Evolutionary conservation across 495 filamentous ascomycete species (phyloP).

Genomic region (Xylaria longipes): DNA sequence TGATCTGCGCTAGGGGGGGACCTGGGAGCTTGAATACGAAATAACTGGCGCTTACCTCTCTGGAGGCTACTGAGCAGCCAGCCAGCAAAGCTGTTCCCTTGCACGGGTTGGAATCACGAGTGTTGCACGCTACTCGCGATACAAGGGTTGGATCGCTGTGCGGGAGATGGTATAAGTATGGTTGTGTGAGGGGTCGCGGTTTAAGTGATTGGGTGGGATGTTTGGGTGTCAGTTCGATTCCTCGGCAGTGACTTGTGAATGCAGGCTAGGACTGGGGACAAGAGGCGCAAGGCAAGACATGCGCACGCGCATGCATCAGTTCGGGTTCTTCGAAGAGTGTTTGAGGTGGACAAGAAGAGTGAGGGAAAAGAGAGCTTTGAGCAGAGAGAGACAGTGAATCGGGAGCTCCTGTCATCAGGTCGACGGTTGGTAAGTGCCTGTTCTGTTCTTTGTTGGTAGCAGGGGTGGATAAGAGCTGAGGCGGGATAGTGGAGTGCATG

Average conservation of each 20-base stretch:
- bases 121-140: background rate
- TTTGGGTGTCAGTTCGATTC: conserved; percentile 13
- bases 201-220: conserved; percentile 18
- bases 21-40: conserved; percentile 12
- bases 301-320: background rate
- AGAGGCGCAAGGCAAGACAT: background rate
- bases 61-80: background rate
- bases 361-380: background rate
- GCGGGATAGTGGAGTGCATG: conserved; percentile 9
- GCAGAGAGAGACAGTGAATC: background rate
- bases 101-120: background rate
- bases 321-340: background rate
- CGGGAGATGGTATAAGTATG: background rate
- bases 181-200: conserved; percentile 12
- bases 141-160: conserved; percentile 6
- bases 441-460: background rate
- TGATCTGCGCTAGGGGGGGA: conserved; percentile 37
- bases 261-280: background rate
- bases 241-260: background rate
- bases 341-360: background rate
- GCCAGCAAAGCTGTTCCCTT: background rate
- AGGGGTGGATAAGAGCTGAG: background rate
- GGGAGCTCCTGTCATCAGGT: background rate
- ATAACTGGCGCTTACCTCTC: conserved; percentile 17
- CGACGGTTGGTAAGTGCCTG: background rate